Percentiles rank a stretch among this genome's conserved stretches.
Conservation (phyloP, 192 early-diverging fungal genomes). For the Mortierella hygrophila region DNA sequence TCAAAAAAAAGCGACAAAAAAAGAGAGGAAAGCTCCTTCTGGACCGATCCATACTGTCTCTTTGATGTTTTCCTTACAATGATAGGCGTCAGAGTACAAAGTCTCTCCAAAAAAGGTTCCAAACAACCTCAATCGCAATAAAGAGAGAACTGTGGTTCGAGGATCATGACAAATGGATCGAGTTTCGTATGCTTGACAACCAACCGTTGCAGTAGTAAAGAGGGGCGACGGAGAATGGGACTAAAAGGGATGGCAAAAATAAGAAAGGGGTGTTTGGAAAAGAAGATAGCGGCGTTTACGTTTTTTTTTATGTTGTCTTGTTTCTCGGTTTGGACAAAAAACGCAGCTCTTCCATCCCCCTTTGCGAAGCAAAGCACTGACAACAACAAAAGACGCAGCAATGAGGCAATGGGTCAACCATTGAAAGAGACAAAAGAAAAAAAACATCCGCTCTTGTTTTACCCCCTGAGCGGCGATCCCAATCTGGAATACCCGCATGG, state of each 20-base stretch:
- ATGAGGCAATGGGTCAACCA: not conserved
- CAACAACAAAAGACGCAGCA: not conserved
- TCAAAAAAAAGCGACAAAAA: not conserved
- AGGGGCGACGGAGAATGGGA: not conserved
- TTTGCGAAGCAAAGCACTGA: not conserved
- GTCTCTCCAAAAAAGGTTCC: not conserved
- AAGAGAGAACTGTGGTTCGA: not conserved
- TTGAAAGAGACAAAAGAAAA: not conserved
- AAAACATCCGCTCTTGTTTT: not conserved
- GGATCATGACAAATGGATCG: not conserved
- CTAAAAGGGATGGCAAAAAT: not conserved
- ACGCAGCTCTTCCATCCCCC: not conserved
- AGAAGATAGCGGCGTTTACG: not conserved
- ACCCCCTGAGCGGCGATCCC: not conserved
- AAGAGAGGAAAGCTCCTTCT: not conserved
- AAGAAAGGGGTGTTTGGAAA: not conserved
- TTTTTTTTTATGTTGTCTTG: not conserved
- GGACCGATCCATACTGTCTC: not conserved
- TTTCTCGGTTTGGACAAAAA: not conserved
- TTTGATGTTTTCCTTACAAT: not conserved
- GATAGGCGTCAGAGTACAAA: too few relatives aligned
- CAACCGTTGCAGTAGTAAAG: not conserved
- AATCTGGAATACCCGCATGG: slow-evolving; percentile 11
- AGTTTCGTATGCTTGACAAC: not conserved
- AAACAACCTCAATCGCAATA: not conserved